Percentiles rank a stretch among this genome's conserved stretches.
Conservation (phyloP, 306 rosid genomes). For the Dicorynia guianensis region DNA sequence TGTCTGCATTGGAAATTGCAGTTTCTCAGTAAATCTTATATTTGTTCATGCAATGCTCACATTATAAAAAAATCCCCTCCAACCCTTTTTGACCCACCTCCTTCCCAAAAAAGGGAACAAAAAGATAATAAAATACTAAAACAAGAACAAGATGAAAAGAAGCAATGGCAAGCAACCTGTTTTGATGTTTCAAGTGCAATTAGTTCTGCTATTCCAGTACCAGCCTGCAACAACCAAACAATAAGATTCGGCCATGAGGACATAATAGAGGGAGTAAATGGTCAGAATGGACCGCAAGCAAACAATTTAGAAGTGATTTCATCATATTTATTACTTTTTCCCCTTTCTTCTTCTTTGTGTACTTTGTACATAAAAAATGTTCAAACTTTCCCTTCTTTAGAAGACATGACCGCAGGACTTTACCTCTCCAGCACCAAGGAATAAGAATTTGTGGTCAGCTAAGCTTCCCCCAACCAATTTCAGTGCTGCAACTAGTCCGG, state of each 20-base stretch:
- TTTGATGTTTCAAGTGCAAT: slow-evolving; percentile 95
- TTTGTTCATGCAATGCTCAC: slow-evolving; percentile 23
- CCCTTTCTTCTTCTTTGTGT: background rate
- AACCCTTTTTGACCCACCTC: background rate
- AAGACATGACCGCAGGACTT: slow-evolving; percentile 6
- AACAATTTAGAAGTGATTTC: slow-evolving; percentile 17
- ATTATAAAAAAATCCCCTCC: background rate
- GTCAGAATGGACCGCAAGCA: background rate
- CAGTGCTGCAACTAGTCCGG: slow-evolving; percentile 82
- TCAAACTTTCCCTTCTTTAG: slow-evolving; percentile 28
- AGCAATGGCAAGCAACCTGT: slow-evolving; percentile 54
- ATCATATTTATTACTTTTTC: background rate
- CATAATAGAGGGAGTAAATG: background rate
- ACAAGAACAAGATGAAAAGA: too few species aligned
- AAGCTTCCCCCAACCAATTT: slow-evolving; percentile 77
- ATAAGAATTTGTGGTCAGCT: slow-evolving; percentile 79
- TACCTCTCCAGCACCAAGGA: slow-evolving; percentile 99
- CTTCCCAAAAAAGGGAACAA: background rate
- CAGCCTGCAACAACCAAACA: slow-evolving; percentile 81
- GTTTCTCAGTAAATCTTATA: slow-evolving; percentile 24
- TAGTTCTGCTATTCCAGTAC: slow-evolving; percentile 97
- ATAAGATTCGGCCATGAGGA: slow-evolving; percentile 42
- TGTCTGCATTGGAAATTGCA: slow-evolving; percentile 66
- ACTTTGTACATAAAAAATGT: background rate
- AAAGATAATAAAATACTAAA: background rate